phyloP scores from a whole-genome alignment of 2,329 filamentous ascomycete species.

The Fusarium chlamydosporum region DNA sequence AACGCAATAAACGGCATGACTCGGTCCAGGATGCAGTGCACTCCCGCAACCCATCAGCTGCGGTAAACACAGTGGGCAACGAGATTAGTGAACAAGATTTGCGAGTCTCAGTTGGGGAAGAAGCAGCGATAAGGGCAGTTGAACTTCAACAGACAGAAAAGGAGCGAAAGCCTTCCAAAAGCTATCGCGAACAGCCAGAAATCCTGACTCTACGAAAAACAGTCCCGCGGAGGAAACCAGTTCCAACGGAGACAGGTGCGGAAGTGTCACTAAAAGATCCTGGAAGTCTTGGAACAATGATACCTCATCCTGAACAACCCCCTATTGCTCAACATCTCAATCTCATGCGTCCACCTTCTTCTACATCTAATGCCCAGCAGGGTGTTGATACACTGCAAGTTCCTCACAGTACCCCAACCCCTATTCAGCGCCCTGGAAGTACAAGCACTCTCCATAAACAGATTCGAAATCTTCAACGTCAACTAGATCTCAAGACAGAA shows the following conservation, averaged over 20 bases:
- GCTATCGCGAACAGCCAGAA: neutral
- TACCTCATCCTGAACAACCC: conserved; percentile 55
- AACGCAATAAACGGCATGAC: conserved; percentile 7
- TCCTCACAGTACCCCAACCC: conserved; percentile 13
- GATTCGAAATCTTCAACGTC: conserved; percentile 64
- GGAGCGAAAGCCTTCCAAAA: neutral
- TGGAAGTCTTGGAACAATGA: conserved; percentile 57
- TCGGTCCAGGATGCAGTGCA: conserved; percentile 19
- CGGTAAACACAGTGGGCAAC: neutral
- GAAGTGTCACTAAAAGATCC: conserved; percentile 41
- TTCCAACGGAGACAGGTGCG: conserved; percentile 3
- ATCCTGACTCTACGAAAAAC: conserved; percentile 17
- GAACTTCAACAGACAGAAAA: conserved; percentile 32
- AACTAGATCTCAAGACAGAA: conserved; percentile 62
- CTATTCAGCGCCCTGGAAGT: conserved; percentile 47
- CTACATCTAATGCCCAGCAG: conserved; percentile 43
- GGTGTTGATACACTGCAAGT: conserved; percentile 2
- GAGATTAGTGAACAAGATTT: conserved; percentile 18
- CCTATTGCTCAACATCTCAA: conserved; percentile 58
- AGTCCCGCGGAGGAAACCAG: conserved; percentile 24
- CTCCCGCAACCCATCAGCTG: conserved; percentile 16
- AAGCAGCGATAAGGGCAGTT: conserved; percentile 32
- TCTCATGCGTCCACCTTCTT: conserved; percentile 54
- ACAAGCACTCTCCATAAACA: conserved; percentile 62
- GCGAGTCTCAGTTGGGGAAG: conserved; percentile 39